Evolutionary conservation across 805 yeast genomes (phyloP).

Genomic region (Starmerella lactis-condensi): DNA sequence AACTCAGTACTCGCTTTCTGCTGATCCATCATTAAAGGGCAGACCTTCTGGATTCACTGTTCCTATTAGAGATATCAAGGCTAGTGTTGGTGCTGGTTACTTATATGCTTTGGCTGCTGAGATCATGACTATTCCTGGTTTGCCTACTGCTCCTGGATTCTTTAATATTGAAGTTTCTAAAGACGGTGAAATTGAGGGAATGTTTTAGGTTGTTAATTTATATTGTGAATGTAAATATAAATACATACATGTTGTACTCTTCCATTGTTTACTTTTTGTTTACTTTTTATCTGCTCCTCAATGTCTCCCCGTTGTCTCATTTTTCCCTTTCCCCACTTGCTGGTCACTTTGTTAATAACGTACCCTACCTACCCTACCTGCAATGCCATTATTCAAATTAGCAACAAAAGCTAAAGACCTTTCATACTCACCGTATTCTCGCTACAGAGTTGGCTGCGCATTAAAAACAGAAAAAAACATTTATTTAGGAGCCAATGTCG

Average conservation of each 20-base stretch:
- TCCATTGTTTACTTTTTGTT: not conserved
- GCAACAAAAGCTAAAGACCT: constrained; percentile 29
- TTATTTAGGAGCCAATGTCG: constrained; percentile 70
- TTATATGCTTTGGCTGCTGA: constrained; percentile 91
- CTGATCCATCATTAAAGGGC: constrained; percentile 82
- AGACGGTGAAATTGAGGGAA: constrained; percentile 87
- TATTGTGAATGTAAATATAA: not conserved
- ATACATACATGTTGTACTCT: not conserved
- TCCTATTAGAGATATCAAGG: constrained; percentile 87
- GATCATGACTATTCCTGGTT: constrained; percentile 92
- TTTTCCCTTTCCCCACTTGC: no score
- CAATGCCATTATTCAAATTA: no score
- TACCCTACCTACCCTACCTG: no score
- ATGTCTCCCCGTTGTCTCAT: not conserved
- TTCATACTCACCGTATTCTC: constrained; percentile 56
- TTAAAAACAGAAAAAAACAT: constrained; percentile 33
- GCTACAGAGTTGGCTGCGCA: constrained; percentile 71
- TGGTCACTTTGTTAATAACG: no score
- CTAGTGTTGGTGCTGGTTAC: constrained; percentile 92
- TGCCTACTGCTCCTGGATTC: constrained; percentile 89
- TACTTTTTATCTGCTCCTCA: no score
- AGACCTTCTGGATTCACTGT: constrained; percentile 86
- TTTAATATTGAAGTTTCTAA: constrained; percentile 88
- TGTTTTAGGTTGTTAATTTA: constrained; percentile 51
- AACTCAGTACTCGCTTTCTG: constrained; percentile 91